Percentiles rank a stretch among this genome's conserved stretches.
phyloP scores from a whole-genome alignment of 2,329 filamentous ascomycete species.

The Dactylellina haptotyla region DNA sequence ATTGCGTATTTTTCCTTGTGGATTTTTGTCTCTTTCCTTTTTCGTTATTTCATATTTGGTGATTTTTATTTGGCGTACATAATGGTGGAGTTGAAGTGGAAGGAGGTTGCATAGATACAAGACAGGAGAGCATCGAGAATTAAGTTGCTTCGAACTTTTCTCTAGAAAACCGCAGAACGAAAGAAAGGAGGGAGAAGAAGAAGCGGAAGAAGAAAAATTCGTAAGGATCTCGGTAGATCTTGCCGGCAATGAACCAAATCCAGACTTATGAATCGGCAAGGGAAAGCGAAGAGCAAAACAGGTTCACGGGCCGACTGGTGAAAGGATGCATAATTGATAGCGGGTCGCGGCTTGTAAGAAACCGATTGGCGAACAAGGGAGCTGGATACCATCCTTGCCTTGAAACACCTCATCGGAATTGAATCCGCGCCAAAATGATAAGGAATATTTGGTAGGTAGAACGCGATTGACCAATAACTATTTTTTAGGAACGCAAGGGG shows the following conservation, averaged over 20 bases:
- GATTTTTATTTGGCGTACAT: background rate
- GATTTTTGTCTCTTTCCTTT: background rate
- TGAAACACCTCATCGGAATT: slow-evolving; percentile 41
- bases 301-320: slow-evolving; percentile 44
- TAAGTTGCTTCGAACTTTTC: slow-evolving; percentile 13
- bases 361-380: slow-evolving; percentile 45
- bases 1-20: background rate
- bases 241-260: slow-evolving; percentile 1
- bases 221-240: slow-evolving; percentile 25
- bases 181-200: background rate
- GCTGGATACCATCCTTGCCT: slow-evolving; percentile 27
- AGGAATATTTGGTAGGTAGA: background rate
- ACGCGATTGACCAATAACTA: slow-evolving; percentile 14
- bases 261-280: slow-evolving; percentile 22
- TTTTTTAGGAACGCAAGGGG: slow-evolving; percentile 44
- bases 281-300: slow-evolving; percentile 25
- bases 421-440: slow-evolving; percentile 20
- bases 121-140: slow-evolving; percentile 10
- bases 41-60: background rate
- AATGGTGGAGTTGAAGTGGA: slow-evolving; percentile 30
- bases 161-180: slow-evolving; percentile 27
- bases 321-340: slow-evolving; percentile 2
- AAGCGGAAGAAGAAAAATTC: slow-evolving; percentile 12
- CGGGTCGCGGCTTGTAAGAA: slow-evolving; percentile 24
- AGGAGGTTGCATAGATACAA: slow-evolving; percentile 37